Evolutionary conservation across 345 rosid genomes (phyloP).

Genomic region (Brassica nigra): DNA sequence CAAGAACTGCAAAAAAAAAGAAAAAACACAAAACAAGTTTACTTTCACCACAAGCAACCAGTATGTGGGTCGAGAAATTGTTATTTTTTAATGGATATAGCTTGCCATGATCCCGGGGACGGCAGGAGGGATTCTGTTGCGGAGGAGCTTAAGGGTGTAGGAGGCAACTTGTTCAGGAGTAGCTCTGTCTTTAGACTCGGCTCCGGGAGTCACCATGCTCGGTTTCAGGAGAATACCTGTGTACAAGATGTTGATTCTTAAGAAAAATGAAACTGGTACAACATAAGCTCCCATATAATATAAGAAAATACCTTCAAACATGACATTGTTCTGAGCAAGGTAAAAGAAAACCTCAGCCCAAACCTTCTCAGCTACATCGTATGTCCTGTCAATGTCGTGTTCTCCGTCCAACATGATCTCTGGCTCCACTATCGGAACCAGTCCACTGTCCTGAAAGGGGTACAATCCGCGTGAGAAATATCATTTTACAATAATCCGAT

Average conservation of each 20-base stretch:
- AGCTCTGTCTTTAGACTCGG: constrained; percentile 84
- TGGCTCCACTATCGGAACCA: constrained; percentile 99
- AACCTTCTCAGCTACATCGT: constrained; percentile 86
- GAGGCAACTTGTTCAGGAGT: constrained; percentile 85
- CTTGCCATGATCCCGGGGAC: constrained; percentile 99
- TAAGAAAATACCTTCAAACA: constrained; percentile 66
- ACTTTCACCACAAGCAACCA: constrained; percentile 20
- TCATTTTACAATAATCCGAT: background rate
- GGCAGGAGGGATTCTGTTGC: constrained; percentile 80
- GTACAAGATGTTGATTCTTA: too few species aligned
- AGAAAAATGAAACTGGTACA: too few species aligned
- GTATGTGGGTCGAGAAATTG: too few species aligned
- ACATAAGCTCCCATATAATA: too few species aligned
- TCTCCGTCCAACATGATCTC: constrained; percentile 97
- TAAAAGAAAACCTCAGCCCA: constrained; percentile 99
- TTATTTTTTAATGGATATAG: background rate
- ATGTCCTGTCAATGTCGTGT: constrained; percentile 87
- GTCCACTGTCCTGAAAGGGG: constrained; percentile 71
- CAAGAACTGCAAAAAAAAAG: constrained; percentile 64
- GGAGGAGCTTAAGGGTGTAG: constrained; percentile 94
- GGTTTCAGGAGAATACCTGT: constrained; percentile 80
- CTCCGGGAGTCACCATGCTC: constrained; percentile 99
- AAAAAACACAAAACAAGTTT: background rate
- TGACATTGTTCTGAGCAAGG: constrained; percentile 92
- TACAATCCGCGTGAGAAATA: constrained; percentile 2